These are phyloP conservation scores for Cardamine chenopodiifolia DNA, from an alignment of 345 rosid species.

Conservation along the genomic window DNA sequence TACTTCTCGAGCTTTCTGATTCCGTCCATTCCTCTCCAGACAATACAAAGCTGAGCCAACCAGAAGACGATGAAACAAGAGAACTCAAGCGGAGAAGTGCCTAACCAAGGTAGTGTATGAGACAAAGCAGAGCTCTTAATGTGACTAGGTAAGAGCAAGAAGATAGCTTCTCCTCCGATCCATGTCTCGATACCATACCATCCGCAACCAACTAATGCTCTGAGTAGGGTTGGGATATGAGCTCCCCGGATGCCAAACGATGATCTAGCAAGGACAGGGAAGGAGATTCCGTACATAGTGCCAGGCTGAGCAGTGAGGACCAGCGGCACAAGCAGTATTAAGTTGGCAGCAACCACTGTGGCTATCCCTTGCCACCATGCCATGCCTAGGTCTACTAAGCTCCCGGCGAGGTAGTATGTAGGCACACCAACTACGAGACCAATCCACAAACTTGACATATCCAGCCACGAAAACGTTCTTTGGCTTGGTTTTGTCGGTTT, in stretches of 20 bases:
- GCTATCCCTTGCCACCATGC: slow-evolving; percentile 99
- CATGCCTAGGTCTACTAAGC: slow-evolving; percentile 93
- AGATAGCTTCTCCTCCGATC: slow-evolving; percentile 97
- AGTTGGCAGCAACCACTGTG: slow-evolving; percentile 79
- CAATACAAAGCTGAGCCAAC: slow-evolving; percentile 69
- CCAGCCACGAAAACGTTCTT: slow-evolving; percentile 70
- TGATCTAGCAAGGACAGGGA: slow-evolving; percentile 90
- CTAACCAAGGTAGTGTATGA: slow-evolving; percentile 66
- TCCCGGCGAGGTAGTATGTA: slow-evolving; percentile 83
- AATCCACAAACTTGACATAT: slow-evolving; percentile 94
- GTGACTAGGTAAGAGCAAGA: slow-evolving; percentile 66
- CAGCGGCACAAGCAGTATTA: slow-evolving; percentile 65
- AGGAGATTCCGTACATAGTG: slow-evolving; percentile 70
- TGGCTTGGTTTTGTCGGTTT: slow-evolving; percentile 62
- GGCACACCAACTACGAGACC: slow-evolving; percentile 98
- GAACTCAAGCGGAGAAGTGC: slow-evolving; percentile 86
- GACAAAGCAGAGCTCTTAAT: slow-evolving; percentile 55
- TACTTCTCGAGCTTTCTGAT: slow-evolving; percentile 79
- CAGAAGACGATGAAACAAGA: slow-evolving; percentile 79
- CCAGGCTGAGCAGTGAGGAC: slow-evolving; percentile 94
- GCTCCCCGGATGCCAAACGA: slow-evolving; percentile 86
- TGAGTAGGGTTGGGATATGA: slow-evolving; percentile 76
- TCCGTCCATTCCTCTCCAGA: slow-evolving; percentile 85
- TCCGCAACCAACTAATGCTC: slow-evolving; percentile 93
- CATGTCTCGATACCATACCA: slow-evolving; percentile 99